These are phyloP conservation scores for Tetracentron sinense DNA, from an alignment of 164 flowering plant genomes.

Conservation along the genomic window DNA sequence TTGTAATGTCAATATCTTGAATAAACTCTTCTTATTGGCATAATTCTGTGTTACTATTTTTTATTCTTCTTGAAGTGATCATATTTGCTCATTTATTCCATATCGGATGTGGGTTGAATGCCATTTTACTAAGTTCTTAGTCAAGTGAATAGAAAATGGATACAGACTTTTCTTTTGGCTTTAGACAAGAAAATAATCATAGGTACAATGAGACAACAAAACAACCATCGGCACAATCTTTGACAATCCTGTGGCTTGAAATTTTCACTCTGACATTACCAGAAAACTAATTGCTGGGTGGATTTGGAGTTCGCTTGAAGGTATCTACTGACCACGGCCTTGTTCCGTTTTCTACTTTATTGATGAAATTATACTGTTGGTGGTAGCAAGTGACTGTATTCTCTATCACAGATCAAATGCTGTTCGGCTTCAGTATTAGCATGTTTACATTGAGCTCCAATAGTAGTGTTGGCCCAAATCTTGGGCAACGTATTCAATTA, in stretches of 20 bases:
- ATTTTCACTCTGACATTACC: not conserved
- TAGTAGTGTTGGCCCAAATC: not conserved
- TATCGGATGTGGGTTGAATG: not conserved
- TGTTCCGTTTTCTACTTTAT: not conserved
- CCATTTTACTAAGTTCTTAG: not conserved
- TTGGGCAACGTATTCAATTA: not conserved
- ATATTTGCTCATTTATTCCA: not conserved
- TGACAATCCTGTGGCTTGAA: not conserved
- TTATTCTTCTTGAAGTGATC: not conserved
- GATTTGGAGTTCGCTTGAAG: not conserved
- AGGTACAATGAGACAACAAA: too few species aligned
- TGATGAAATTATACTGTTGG: not conserved
- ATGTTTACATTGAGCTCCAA: not conserved
- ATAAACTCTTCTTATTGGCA: conserved; percentile 10
- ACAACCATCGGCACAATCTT: not conserved
- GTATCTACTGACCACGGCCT: not conserved
- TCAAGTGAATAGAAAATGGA: not conserved
- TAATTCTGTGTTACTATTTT: not conserved
- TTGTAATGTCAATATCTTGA: not conserved
- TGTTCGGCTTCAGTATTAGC: not conserved
- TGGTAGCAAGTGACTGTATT: not conserved
- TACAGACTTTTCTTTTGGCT: too few species aligned
- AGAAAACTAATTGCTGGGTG: not conserved
- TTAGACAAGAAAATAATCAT: too few species aligned
- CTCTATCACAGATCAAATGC: not conserved